Conservation (phyloP, 2,329 filamentous ascomycete genomes). For the Lizonia empirigonia region DNA sequence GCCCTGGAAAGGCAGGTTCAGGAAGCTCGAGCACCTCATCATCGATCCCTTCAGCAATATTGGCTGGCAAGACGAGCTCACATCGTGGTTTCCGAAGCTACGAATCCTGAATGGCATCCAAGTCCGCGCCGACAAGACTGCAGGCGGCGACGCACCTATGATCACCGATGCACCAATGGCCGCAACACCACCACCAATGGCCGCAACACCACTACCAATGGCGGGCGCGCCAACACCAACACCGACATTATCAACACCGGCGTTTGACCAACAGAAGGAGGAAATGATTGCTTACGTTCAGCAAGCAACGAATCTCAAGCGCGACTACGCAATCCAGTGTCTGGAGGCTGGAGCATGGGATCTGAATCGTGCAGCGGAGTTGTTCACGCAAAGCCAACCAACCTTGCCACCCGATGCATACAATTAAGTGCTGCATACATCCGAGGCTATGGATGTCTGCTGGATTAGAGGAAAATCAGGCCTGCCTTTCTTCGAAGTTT, state of each 20-base stretch:
- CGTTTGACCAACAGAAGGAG: constrained; percentile 58
- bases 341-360: constrained; percentile 81
- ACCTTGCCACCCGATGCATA: constrained; percentile 53
- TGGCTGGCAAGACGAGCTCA: constrained; percentile 69
- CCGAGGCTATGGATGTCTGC: constrained; percentile 2
- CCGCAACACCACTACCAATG: no score
- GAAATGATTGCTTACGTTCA: constrained; percentile 74
- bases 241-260: neutral
- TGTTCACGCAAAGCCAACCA: constrained; percentile 76
- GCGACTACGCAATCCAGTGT: constrained; percentile 80
- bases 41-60: constrained; percentile 55
- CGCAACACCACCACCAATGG: constrained; percentile 49
- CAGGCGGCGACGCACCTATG: constrained; percentile 30
- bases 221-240: constrained; percentile 52
- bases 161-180: constrained; percentile 34
- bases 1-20: constrained; percentile 80
- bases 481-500: neutral
- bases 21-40: constrained; percentile 78
- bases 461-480: neutral
- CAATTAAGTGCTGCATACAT: constrained; percentile 23
- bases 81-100: constrained; percentile 83
- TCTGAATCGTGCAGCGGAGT: constrained; percentile 72
- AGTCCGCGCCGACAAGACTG: constrained; percentile 70
- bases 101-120: constrained; percentile 75
- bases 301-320: constrained; percentile 78